Percentiles rank a stretch among this genome's conserved stretches.
Conservation (phyloP, 257 asterid species). For the Ehretia macrophylla region DNA sequence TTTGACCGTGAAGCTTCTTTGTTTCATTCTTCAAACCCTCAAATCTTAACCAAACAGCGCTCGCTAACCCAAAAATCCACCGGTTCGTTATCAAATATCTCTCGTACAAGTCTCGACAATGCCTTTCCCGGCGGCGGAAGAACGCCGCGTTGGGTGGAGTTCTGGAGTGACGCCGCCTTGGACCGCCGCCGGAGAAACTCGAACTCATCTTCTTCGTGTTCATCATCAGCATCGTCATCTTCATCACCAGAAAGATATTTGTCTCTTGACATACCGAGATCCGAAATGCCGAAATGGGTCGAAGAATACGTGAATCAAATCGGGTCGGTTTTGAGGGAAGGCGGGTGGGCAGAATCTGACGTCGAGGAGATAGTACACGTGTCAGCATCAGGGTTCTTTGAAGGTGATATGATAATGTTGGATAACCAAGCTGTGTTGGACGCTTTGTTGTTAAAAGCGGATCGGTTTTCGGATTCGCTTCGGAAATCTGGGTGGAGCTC, state of each 20-base stretch:
- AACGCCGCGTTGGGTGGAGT: constrained; percentile 95
- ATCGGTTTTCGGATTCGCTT: constrained; percentile 80
- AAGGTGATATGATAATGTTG: constrained; percentile 73
- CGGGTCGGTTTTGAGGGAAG: constrained; percentile 74
- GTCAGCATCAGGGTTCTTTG: constrained; percentile 84
- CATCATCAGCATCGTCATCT: constrained; percentile 31
- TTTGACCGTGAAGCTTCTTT: constrained; percentile 72
- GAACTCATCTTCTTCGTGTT: constrained; percentile 46
- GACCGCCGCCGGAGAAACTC: constrained; percentile 73
- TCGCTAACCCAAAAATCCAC: constrained; percentile 43
- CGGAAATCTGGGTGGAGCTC: constrained; percentile 96
- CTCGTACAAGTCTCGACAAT: constrained; percentile 58
- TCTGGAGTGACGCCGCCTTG: constrained; percentile 96
- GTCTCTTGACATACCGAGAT: constrained; percentile 48
- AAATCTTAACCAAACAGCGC: constrained; percentile 34
- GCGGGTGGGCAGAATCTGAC: constrained; percentile 96
- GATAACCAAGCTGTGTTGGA: constrained; percentile 83
- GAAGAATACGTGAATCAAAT: constrained; percentile 66
- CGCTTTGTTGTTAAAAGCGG: constrained; percentile 79
- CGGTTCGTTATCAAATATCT: constrained; percentile 34
- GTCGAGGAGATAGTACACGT: constrained; percentile 73
- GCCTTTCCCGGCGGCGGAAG: constrained; percentile 35
- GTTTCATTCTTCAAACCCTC: constrained; percentile 32
- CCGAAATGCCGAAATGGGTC: constrained; percentile 79
- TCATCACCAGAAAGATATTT: constrained; percentile 78